Percentiles rank a stretch among this genome's conserved stretches.
These are phyloP conservation scores for Tuber umbilicatum DNA, from an alignment of 495 filamentous ascomycete species.

Conservation along the genomic window DNA sequence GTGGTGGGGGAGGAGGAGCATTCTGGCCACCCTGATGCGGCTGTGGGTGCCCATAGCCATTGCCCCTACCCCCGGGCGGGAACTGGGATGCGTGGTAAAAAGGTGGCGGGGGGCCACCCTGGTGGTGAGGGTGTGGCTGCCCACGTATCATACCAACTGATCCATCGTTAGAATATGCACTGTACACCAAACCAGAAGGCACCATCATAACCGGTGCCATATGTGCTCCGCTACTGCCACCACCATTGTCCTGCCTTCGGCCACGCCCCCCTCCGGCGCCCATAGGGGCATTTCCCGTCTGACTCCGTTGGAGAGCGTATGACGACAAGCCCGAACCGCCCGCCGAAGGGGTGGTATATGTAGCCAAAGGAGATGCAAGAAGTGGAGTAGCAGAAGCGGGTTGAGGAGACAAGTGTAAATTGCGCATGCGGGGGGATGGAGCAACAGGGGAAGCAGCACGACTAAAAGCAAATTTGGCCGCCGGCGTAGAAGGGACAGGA, in stretches of 20 bases:
- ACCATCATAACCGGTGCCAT: conserved; percentile 24
- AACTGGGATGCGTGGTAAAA: conserved; percentile 36
- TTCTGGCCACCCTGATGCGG: conserved; percentile 31
- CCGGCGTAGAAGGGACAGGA: conserved; percentile 20
- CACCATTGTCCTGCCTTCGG: conserved; percentile 12
- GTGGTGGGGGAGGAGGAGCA: conserved; percentile 23
- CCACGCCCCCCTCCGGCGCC: conserved; percentile 16
- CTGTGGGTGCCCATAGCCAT: conserved; percentile 33
- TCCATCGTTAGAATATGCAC: conserved; percentile 40
- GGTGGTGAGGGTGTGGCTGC: conserved; percentile 37
- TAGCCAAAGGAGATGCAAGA: conserved; percentile 32
- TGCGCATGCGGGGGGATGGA: conserved; percentile 33
- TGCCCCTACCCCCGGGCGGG: conserved; percentile 30
- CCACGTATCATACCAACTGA: conserved; percentile 43
- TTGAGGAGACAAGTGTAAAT: conserved; percentile 27
- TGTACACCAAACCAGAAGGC: conserved; percentile 17
- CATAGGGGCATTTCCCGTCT: conserved; percentile 28
- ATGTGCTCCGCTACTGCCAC: conserved; percentile 14
- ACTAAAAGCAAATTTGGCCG: conserved; percentile 20
- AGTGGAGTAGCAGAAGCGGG: conserved; percentile 27
- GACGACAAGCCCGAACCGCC: conserved; percentile 28
- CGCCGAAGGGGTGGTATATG: conserved; percentile 31
- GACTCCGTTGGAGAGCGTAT: conserved; percentile 36
- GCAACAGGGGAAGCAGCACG: conserved; percentile 29
- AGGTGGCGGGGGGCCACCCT: conserved; percentile 31